Conservation (phyloP, 768 basidiomycete genomes). For the Zangia roseola region DNA sequence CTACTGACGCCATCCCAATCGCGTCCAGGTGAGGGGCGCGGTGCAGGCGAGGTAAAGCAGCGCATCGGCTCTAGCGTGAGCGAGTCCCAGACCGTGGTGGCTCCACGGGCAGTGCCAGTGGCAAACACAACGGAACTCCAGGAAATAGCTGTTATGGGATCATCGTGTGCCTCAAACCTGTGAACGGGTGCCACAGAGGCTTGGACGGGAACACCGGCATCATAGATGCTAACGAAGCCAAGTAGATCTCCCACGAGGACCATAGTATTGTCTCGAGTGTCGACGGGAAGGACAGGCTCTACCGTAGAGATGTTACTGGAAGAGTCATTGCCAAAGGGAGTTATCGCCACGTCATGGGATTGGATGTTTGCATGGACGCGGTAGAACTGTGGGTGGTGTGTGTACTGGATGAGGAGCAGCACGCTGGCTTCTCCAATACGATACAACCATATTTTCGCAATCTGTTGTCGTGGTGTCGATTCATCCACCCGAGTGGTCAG, state of each 20-base stretch:
- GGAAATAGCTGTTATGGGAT: constrained; percentile 59
- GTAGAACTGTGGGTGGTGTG: constrained; percentile 50
- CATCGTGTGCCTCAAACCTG: constrained; percentile 67
- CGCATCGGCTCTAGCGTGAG: constrained; percentile 59
- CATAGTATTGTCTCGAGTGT: constrained; percentile 44
- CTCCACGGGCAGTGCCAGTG: constrained; percentile 65
- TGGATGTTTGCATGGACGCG: constrained; percentile 41
- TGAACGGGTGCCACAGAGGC: constrained; percentile 34
- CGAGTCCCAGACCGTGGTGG: constrained; percentile 61
- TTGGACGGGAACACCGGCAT: constrained; percentile 37
- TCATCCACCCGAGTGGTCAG: background rate
- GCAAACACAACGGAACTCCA: constrained; percentile 60
- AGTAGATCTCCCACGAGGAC: constrained; percentile 63
- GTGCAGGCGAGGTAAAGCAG: constrained; percentile 49
- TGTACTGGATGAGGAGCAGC: constrained; percentile 50
- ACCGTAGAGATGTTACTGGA: constrained; percentile 53
- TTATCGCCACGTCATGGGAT: constrained; percentile 30
- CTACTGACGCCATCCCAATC: constrained; percentile 49
- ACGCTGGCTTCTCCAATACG: constrained; percentile 4
- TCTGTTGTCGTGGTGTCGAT: background rate
- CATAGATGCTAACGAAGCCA: constrained; percentile 63
- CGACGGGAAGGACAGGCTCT: constrained; percentile 43
- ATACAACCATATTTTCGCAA: constrained; percentile 20
- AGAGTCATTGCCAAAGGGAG: constrained; percentile 50
- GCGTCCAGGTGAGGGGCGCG: constrained; percentile 32